Evolutionary conservation across 2,329 filamentous ascomycete genomes (phyloP).

Genomic region (Fusarium floridanum): DNA sequence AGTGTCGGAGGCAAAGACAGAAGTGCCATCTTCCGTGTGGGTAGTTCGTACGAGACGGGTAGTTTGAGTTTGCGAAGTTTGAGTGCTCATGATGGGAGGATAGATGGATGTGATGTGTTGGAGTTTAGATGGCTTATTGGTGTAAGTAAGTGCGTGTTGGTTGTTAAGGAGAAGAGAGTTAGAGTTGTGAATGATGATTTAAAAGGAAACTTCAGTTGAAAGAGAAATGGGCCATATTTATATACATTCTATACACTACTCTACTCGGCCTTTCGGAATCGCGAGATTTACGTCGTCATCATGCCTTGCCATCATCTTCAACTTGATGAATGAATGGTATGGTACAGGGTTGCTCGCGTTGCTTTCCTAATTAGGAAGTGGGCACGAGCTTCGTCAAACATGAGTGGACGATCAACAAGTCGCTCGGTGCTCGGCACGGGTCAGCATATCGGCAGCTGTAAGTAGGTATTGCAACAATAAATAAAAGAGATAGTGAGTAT

Average conservation of each 20-base stretch:
- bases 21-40: conserved; percentile 12
- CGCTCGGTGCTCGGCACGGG: neutral
- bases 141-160: neutral
- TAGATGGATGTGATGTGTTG: neutral
- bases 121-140: neutral
- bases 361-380: conserved; percentile 33
- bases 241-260: neutral
- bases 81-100: conserved; percentile 7
- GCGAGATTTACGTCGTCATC: neutral
- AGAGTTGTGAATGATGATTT: neutral
- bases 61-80: neutral
- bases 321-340: neutral
- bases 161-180: neutral
- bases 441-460: neutral
- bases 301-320: conserved; percentile 6
- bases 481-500: neutral
- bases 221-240: neutral
- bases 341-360: conserved; percentile 27
- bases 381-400: conserved; percentile 8
- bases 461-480: neutral
- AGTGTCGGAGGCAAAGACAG: conserved; percentile 19
- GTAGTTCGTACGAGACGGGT: conserved; percentile 18
- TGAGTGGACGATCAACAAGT: neutral
- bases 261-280: conserved; percentile 3
- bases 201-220: neutral